Evolutionary conservation across 371 early-diverging fungal species (phyloP).

Genomic region (Saksenaea vasiformis): DNA sequence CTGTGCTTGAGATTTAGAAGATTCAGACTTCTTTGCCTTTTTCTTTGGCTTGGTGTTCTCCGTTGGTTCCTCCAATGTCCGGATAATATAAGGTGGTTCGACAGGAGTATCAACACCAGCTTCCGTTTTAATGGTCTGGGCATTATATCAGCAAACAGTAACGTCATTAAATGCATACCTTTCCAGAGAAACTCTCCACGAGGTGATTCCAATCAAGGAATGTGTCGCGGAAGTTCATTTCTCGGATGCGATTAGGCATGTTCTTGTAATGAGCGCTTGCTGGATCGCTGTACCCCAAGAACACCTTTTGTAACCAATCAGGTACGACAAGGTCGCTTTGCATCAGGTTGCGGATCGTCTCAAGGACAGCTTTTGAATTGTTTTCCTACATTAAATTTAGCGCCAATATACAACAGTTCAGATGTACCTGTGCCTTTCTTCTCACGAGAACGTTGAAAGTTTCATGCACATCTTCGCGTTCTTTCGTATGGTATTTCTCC

Average conservation of each 20-base stretch:
- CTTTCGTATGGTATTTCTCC: slow-evolving; percentile 22
- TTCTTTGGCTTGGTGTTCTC: slow-evolving; percentile 36
- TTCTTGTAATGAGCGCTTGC: slow-evolving; percentile 69
- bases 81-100: slow-evolving; percentile 67
- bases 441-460: slow-evolving; percentile 90
- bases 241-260: slow-evolving; percentile 50
- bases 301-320: slow-evolving; percentile 85
- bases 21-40: slow-evolving; percentile 40
- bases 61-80: slow-evolving; percentile 38
- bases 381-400: slow-evolving; percentile 60
- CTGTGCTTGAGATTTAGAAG: slow-evolving; percentile 29
- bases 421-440: slow-evolving; percentile 65
- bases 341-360: slow-evolving; percentile 87
- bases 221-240: slow-evolving; percentile 83
- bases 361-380: slow-evolving; percentile 90
- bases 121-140: neutral
- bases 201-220: slow-evolving; percentile 85
- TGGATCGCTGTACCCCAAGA: slow-evolving; percentile 95
- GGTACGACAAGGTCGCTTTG: slow-evolving; percentile 80
- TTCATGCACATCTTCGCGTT: slow-evolving; percentile 66
- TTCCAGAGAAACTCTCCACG: slow-evolving; percentile 64
- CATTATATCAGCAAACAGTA: neutral
- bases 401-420: neutral
- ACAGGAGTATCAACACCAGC: slow-evolving; percentile 7
- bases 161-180: slow-evolving; percentile 15